These are phyloP conservation scores for Neophaeococcomyces mojaviensis DNA, from an alignment of 2,329 filamentous ascomycete genomes.

Conservation along the genomic window DNA sequence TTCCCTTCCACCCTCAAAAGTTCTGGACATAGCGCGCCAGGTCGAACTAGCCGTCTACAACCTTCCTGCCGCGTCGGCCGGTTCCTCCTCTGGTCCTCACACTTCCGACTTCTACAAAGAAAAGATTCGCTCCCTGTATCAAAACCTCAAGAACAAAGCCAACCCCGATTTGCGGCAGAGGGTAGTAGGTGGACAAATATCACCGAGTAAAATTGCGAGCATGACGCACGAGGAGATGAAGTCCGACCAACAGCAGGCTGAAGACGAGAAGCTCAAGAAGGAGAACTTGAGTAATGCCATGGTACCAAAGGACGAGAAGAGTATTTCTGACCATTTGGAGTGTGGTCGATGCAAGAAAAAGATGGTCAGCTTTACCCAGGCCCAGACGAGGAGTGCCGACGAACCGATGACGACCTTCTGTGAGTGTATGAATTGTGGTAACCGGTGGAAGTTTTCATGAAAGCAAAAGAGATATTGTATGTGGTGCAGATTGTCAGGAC, in stretches of 20 bases:
- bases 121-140: constrained; percentile 87
- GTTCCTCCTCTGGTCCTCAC: constrained; percentile 42
- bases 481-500: too few species aligned
- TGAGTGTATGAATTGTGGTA: constrained; percentile 41
- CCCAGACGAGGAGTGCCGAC: constrained; percentile 90
- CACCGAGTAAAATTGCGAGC: constrained; percentile 64
- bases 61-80: constrained; percentile 48
- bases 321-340: constrained; percentile 76
- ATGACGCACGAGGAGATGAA: constrained; percentile 92
- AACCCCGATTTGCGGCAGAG: constrained; percentile 70
- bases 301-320: constrained; percentile 85
- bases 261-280: constrained; percentile 68
- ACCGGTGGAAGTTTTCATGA: constrained; percentile 34
- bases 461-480: too few species aligned
- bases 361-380: constrained; percentile 89
- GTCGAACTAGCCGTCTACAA: constrained; percentile 69
- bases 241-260: constrained; percentile 69
- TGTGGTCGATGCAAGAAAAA: constrained; percentile 89
- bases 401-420: constrained; percentile 60
- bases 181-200: constrained; percentile 68
- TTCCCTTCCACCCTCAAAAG: constrained; percentile 49
- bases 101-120: constrained; percentile 66
- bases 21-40: constrained; percentile 60
- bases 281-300: constrained; percentile 98
- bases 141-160: constrained; percentile 88